phyloP scores from a whole-genome alignment of 768 basidiomycete genomes.

The Tylopilus plumbeoviolaceoides region DNA sequence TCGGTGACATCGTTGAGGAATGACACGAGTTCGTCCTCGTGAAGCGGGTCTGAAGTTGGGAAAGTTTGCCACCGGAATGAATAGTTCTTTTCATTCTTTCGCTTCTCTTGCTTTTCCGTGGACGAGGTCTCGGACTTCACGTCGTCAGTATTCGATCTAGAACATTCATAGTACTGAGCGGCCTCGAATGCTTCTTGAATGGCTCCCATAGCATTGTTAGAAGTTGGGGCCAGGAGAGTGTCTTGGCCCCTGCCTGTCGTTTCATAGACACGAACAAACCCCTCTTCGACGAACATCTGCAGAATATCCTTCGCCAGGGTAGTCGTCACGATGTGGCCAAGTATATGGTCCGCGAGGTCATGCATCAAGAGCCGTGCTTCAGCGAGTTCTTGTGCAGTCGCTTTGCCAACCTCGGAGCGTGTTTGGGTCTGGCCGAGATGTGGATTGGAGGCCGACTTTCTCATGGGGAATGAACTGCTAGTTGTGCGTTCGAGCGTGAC shows the following conservation, averaged over 20 bases:
- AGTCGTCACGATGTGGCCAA: neutral
- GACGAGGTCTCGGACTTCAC: neutral
- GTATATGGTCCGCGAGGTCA: constrained; percentile 13
- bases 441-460: constrained; percentile 2
- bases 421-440: constrained; percentile 2
- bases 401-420: neutral
- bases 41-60: neutral
- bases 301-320: neutral
- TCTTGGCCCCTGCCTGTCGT: neutral
- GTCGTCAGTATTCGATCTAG: neutral
- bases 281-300: neutral
- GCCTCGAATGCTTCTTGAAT: constrained; percentile 6
- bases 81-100: neutral
- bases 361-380: constrained; percentile 4
- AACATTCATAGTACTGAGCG: neutral
- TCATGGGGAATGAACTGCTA: neutral
- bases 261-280: neutral
- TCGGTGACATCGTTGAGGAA: constrained; percentile 12
- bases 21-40: neutral
- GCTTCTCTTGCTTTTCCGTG: too few species aligned
- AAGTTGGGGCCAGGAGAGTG: neutral
- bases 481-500: neutral
- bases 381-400: constrained; percentile 4
- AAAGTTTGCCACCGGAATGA: constrained; percentile 3
- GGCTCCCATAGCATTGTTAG: neutral